Evolutionary conservation across 1,284 basidiomycete genomes (phyloP).

Genomic region (Singerocomus inundabilis): DNA sequence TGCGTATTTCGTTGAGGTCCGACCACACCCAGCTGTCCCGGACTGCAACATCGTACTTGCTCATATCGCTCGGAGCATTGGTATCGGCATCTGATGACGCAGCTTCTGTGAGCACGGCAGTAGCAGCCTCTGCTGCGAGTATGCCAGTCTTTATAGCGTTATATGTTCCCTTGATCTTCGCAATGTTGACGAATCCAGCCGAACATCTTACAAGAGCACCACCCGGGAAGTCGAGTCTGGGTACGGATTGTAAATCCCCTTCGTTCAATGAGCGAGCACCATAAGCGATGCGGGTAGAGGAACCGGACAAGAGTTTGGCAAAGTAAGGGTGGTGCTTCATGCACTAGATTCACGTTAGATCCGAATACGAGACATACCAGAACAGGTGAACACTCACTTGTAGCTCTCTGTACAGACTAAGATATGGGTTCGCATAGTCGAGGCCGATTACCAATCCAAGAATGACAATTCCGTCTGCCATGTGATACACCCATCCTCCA

Average conservation of each 20-base stretch:
- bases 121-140: slow-evolving; percentile 91
- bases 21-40: slow-evolving; percentile 84
- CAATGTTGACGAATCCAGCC: slow-evolving; percentile 94
- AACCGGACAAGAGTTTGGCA: slow-evolving; percentile 74
- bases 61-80: slow-evolving; percentile 63
- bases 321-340: slow-evolving; percentile 99
- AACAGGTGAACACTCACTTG: slow-evolving; percentile 56
- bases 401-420: slow-evolving; percentile 91
- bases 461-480: slow-evolving; percentile 88
- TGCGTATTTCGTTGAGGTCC: slow-evolving; percentile 91
- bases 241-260: slow-evolving; percentile 92
- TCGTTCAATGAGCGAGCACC: slow-evolving; percentile 92
- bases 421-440: slow-evolving; percentile 93
- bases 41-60: slow-evolving; percentile 71
- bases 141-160: slow-evolving; percentile 99
- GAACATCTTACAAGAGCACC: slow-evolving; percentile 95
- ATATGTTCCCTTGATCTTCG: slow-evolving; percentile 99
- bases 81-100: slow-evolving; percentile 8
- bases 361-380: not conserved
- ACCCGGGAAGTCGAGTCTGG: slow-evolving; percentile 87
- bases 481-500: slow-evolving; percentile 94
- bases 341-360: slow-evolving; percentile 47
- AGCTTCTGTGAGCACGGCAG: slow-evolving; percentile 50
- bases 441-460: slow-evolving; percentile 77
- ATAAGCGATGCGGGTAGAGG: slow-evolving; percentile 80